Base-by-base conservation (phyloP, 1,139 yeast species). In the Wickerhamiella infanticola region DNA sequence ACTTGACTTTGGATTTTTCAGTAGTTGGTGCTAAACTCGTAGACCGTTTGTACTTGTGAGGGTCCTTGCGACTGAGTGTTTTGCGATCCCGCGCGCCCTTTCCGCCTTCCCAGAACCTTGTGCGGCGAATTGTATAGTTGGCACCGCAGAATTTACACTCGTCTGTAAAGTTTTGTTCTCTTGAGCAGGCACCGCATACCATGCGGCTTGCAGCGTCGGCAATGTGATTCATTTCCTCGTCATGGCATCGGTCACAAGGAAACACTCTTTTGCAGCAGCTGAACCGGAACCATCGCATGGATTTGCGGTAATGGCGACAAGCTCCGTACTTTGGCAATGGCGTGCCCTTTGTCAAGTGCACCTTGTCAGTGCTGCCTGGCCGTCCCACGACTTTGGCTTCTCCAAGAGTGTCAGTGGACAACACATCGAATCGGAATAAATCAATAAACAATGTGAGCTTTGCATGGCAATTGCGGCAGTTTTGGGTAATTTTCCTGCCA, bases 31-130 rank as follows among this genome's bases (percentile, higher is more conserved):
- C 7, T 36, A 36, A 36, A 26, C 9, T 7, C 8, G 24, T n/a
- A 8, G 18, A n/a, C 41, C 62, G 56, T 50, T 65, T 64, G 52
- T 65, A 61, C 56, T 67, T 67, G 33, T 67, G 57, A 11, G 66
- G 63, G 48, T 67, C 72, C 48, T 65, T 66, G 24, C 65, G 52
- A 47, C 66, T 63, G 67, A 67, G 63, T 45, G 54, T 56, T 18
- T 54, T 52, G 33, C 57, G 61, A 48, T 67, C 69, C 24, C 72
- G 59, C n/a, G 67, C 64, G 2, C 72, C 72, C 39, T 57, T 57
- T 0, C 72, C 72, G 26, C 72, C 72, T 48, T 67, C 72, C 72
- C 72, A 67, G 52, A 67, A 68, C 11, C 67, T 64, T 5, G 68
- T 55, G 37, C 51, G 58, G 33, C 61, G 53, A 24, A 54, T 51